Evolutionary conservation across 371 early-diverging fungal genomes (phyloP).

Genomic region (Circinella minor): DNA sequence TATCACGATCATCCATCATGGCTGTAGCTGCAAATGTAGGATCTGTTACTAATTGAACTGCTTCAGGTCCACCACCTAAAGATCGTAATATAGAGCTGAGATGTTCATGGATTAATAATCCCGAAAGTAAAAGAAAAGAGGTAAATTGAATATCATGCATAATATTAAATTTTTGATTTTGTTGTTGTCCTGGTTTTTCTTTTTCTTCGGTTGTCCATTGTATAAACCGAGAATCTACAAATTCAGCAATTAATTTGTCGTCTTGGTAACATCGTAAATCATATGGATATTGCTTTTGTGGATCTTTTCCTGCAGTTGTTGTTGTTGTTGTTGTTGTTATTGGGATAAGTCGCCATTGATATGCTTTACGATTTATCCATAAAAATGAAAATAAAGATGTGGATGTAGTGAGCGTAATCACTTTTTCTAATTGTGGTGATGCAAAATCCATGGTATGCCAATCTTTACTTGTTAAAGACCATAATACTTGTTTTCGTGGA

Average conservation of each 20-base stretch:
- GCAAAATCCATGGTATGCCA: conserved; percentile 36
- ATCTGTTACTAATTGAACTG: conserved; percentile 30
- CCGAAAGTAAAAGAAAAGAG: conserved; percentile 33
- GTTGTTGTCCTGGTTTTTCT: conserved; percentile 3
- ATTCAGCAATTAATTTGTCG: conserved; percentile 18
- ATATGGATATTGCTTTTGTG: conserved; percentile 15
- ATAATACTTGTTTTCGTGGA: conserved; percentile 21
- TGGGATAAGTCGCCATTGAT: conserved; percentile 25
- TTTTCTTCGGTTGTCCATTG: conserved; percentile 8
- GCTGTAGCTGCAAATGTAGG: conserved; percentile 10
- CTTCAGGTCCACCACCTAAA: conserved; percentile 35
- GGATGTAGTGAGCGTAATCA: conserved; percentile 28
- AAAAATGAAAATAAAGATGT: conserved; percentile 26
- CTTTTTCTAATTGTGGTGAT: conserved; percentile 8
- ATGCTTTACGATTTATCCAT: conserved; percentile 17
- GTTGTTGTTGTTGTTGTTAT: neutral
- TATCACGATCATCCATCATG: conserved; percentile 4
- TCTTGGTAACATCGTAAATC: conserved; percentile 17
- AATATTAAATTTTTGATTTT: conserved; percentile 12
- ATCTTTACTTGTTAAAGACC: conserved; percentile 33
- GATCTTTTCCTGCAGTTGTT: neutral
- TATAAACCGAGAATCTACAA: conserved; percentile 8
- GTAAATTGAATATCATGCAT: conserved; percentile 16
- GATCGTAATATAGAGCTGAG: conserved; percentile 29
- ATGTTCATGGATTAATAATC: conserved; percentile 34